Evolutionary conservation across 768 basidiomycete genomes (phyloP).

Genomic region (Baorangia bicolor): DNA sequence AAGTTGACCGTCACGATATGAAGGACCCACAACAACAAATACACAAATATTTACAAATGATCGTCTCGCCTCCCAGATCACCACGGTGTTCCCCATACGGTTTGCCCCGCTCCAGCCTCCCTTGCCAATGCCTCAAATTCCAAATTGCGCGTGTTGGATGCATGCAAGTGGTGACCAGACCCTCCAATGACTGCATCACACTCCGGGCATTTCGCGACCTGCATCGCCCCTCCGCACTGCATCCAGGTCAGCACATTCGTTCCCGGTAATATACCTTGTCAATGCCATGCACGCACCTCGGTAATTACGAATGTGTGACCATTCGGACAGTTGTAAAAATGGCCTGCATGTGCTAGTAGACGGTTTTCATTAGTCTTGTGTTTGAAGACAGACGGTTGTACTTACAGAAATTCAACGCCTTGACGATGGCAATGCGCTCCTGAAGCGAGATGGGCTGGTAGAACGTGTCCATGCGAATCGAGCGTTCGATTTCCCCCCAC

Average conservation of each 20-base stretch:
- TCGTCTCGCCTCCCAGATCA: background rate
- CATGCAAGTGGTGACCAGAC: conserved; percentile 37
- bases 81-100: conserved; percentile 31
- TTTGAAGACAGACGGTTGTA: background rate
- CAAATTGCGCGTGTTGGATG: conserved; percentile 42
- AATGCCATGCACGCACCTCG: conserved; percentile 38
- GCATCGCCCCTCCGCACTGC: conserved; percentile 60
- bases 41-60: background rate
- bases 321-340: conserved; percentile 53
- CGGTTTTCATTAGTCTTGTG: background rate
- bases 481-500: conserved; percentile 43
- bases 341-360: conserved; percentile 38
- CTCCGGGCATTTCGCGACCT: conserved; percentile 51
- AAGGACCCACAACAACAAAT: background rate
- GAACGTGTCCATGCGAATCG: conserved; percentile 43
- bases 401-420: conserved; percentile 50
- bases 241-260: background rate
- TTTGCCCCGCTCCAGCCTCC: conserved; percentile 24
- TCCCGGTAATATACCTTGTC: background rate
- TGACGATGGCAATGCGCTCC: conserved; percentile 51
- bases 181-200: conserved; percentile 58
- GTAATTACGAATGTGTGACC: conserved; percentile 63
- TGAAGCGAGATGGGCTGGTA: conserved; percentile 53
- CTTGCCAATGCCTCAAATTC: conserved; percentile 49
- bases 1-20: too few relatives aligned